phyloP scores from a whole-genome alignment of 768 basidiomycete genomes.

The Trametes coccinea region DNA sequence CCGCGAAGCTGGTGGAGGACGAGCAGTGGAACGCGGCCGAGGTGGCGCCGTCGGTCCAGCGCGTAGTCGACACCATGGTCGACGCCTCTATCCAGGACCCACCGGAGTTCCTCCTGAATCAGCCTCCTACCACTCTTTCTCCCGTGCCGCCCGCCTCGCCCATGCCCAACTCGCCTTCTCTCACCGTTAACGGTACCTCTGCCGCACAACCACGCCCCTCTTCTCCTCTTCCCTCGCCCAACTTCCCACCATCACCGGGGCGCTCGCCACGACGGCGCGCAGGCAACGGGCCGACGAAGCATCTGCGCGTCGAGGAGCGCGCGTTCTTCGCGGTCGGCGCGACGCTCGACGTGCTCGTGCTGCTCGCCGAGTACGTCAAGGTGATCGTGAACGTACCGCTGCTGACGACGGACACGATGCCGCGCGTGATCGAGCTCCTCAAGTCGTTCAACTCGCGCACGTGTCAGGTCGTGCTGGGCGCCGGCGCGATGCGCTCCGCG shows the following conservation, averaged over 20 bases:
- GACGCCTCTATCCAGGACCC: conserved; percentile 84
- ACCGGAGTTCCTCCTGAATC: conserved; percentile 55
- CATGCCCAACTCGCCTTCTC: conserved; percentile 19
- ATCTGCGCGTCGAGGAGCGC: conserved; percentile 78
- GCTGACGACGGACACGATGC: conserved; percentile 95
- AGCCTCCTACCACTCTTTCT: conserved; percentile 27
- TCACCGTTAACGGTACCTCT: conserved; percentile 19
- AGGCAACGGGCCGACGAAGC: conserved; percentile 44
- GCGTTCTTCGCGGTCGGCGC: conserved; percentile 85
- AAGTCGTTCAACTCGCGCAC: conserved; percentile 98
- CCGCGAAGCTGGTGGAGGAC: conserved; percentile 91
- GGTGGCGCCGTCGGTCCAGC: conserved; percentile 65
- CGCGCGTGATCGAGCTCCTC: conserved; percentile 89
- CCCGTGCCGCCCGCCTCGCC: conserved; percentile 29
- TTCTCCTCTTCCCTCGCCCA: conserved; percentile 32
- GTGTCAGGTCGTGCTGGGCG: conserved; percentile 97
- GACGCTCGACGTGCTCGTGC: conserved; percentile 69
- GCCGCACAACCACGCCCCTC: conserved; percentile 22
- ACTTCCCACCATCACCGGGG: conserved; percentile 24
- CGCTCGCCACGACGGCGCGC: conserved; percentile 18
- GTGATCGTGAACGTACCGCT: conserved; percentile 86
- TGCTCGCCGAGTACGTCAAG: conserved; percentile 84
- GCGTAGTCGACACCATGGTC: conserved; percentile 69
- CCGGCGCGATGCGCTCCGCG: conserved; percentile 98
- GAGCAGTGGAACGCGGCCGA: conserved; percentile 91